Evolutionary conservation across 202 grass and related monocot species (phyloP).

Genomic region (Carex arenaria): DNA sequence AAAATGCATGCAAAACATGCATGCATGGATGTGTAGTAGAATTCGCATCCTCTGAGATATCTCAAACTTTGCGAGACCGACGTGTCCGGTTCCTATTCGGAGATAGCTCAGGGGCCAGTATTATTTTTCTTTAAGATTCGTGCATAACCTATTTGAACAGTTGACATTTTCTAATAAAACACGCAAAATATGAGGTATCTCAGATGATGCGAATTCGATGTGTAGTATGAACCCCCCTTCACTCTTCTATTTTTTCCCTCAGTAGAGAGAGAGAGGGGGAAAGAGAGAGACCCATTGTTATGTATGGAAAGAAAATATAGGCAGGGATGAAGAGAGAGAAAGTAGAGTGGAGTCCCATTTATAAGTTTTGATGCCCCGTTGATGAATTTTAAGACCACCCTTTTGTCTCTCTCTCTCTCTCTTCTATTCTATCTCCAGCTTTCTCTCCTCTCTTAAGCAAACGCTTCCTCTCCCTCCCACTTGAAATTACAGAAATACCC

Average conservation of each 20-base stretch:
- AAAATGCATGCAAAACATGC: slow-evolving; percentile 27
- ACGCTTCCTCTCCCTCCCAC: slow-evolving; percentile 21
- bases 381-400: slow-evolving; percentile 14
- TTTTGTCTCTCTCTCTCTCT: background rate
- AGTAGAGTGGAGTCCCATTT: slow-evolving; percentile 28
- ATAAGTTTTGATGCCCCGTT: slow-evolving; percentile 30
- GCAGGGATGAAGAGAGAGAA: slow-evolving; percentile 14
- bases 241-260: slow-evolving; percentile 9
- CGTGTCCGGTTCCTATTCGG: too few species aligned
- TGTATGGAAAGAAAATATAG: slow-evolving; percentile 17
- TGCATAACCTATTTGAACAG: too few species aligned
- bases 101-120: too few species aligned
- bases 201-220: too few species aligned
- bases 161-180: too few species aligned
- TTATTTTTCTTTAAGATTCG: too few species aligned
- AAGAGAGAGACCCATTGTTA: slow-evolving; percentile 12
- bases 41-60: too few species aligned
- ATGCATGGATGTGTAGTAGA: slow-evolving; percentile 24
- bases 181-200: too few species aligned
- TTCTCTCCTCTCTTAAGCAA: slow-evolving; percentile 31
- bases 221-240: background rate
- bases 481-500: slow-evolving; percentile 29
- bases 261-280: background rate
- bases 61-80: too few species aligned
- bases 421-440: slow-evolving; percentile 34